Evolutionary conservation across 768 basidiomycete genomes (phyloP).

Genomic region (Mycena leptocephala): DNA sequence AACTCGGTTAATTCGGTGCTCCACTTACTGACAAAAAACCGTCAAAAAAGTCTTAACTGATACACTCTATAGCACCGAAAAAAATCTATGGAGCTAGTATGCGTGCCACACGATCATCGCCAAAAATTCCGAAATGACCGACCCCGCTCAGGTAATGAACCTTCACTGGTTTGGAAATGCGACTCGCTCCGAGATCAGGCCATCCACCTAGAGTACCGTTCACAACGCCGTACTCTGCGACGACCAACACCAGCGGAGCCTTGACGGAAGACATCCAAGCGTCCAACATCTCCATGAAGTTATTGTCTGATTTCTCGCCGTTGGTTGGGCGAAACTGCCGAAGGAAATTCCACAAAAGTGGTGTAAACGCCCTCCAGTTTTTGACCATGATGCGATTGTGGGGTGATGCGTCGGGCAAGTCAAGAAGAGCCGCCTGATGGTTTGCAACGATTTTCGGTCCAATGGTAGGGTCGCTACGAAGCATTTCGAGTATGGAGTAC

Average conservation of each 20-base stretch:
- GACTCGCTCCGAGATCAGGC: constrained; percentile 22
- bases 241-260: not conserved
- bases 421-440: constrained; percentile 1
- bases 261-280: constrained; percentile 8
- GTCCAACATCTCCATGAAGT: not conserved
- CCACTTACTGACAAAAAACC: too few relatives aligned
- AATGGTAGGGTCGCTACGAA: constrained; percentile 1
- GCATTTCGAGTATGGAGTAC: constrained; percentile 2
- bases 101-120: not conserved
- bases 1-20: too few relatives aligned
- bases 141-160: not conserved
- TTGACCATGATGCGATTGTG: not conserved
- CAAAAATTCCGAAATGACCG: not conserved
- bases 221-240: constrained; percentile 3
- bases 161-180: not conserved
- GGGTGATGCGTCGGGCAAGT: not conserved
- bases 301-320: not conserved
- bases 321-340: not conserved
- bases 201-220: not conserved
- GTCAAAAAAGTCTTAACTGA: too few relatives aligned
- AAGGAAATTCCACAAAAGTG: not conserved
- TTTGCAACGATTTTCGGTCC: not conserved
- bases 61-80: too few relatives aligned
- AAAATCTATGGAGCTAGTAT: too few relatives aligned
- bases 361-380: not conserved